Evolutionary conservation across 1,139 yeast species (phyloP).

Genomic region (Scheffersomyces titani): DNA sequence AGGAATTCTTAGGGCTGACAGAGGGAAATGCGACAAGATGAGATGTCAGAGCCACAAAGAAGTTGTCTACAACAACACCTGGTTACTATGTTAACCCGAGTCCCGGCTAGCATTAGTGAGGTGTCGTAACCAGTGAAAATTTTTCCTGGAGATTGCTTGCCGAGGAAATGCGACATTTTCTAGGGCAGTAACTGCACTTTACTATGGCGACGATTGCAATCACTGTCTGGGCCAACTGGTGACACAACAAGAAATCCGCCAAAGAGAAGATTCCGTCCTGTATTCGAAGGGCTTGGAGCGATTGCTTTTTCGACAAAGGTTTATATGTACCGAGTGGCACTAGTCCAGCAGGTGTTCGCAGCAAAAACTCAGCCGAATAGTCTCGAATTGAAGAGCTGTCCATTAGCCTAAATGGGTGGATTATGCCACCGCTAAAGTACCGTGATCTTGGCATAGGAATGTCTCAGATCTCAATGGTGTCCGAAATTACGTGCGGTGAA

Average conservation of each 20-base stretch:
- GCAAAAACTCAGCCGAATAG: neutral
- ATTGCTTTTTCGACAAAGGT: neutral
- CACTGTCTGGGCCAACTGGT: neutral
- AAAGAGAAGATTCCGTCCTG: neutral
- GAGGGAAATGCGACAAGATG: neutral
- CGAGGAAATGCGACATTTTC: slow-evolving; percentile 3
- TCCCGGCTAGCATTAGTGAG: neutral
- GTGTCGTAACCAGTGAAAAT: neutral
- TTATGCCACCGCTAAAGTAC: no score
- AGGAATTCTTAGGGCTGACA: neutral
- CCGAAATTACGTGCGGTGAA: neutral
- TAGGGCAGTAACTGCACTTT: neutral
- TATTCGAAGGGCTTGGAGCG: neutral
- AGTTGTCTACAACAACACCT: neutral
- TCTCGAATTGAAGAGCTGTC: neutral
- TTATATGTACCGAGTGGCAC: neutral
- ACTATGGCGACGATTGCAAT: neutral
- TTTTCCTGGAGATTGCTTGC: neutral
- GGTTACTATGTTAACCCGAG: neutral
- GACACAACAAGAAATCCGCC: neutral
- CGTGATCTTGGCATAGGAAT: neutral
- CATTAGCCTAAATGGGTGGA: no score
- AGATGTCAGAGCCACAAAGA: neutral
- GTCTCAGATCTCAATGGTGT: neutral
- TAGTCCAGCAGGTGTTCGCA: neutral